phyloP scores from a whole-genome alignment of 768 basidiomycete genomes.

The Mycena haematopus region DNA sequence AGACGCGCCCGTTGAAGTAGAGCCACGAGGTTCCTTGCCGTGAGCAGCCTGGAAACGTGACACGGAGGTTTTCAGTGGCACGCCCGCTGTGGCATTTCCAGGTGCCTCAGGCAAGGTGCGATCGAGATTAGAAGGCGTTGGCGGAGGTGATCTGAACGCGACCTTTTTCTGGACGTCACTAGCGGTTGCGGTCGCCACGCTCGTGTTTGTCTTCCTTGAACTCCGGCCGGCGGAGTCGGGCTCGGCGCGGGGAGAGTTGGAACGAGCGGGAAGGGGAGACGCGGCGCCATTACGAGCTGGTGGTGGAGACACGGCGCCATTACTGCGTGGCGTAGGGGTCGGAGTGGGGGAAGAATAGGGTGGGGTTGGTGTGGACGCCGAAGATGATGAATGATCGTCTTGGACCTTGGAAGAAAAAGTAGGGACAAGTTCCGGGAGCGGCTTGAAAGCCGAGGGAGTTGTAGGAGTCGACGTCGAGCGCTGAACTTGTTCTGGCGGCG shows the following conservation, averaged over 20 bases:
- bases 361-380: conserved; percentile 32
- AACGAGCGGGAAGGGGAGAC: conserved; percentile 28
- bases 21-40: conserved; percentile 73
- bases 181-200: conserved; percentile 34
- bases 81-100: conserved; percentile 36
- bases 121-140: conserved; percentile 66
- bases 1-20: conserved; percentile 66
- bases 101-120: conserved; percentile 58
- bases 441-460: conserved; percentile 60
- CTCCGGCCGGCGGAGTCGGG: conserved; percentile 39
- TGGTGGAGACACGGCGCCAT: conserved; percentile 25
- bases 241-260: conserved; percentile 34
- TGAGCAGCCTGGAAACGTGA: conserved; percentile 80
- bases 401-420: conserved; percentile 37
- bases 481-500: conserved; percentile 50
- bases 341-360: conserved; percentile 44
- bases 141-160: conserved; percentile 84
- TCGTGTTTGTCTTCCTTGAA: conserved; percentile 46
- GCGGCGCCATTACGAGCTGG: conserved; percentile 23
- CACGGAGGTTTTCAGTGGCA: conserved; percentile 67
- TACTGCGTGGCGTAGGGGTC: conserved; percentile 37
- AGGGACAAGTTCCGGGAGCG: conserved; percentile 70
- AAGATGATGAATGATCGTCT: conserved; percentile 42
- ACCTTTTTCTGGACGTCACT: conserved; percentile 81
- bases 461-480: conserved; percentile 50